Evolutionary conservation across 352 stramenopile species (phyloP).

Genomic region (Globisporangium parvum): DNA sequence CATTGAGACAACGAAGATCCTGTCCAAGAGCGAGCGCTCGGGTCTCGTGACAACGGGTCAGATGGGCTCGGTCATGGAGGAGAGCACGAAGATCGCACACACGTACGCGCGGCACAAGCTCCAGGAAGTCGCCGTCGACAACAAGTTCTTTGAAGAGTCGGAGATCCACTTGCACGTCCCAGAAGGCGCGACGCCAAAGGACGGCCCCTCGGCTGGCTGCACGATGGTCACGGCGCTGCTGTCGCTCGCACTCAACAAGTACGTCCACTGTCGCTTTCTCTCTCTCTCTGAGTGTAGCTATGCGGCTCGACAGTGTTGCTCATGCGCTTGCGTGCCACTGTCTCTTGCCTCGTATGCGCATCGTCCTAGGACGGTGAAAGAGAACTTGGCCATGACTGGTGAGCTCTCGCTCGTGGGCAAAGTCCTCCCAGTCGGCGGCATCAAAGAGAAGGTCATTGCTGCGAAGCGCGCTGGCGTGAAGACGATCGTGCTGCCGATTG

Average conservation of each 20-base stretch:
- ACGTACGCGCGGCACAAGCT: slow-evolving; percentile 88
- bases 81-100: slow-evolving; percentile 97
- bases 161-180: slow-evolving; percentile 98
- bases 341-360: neutral
- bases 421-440: slow-evolving; percentile 97
- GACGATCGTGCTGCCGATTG: slow-evolving; percentile 91
- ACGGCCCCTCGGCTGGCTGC: slow-evolving; percentile 96
- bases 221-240: slow-evolving; percentile 98
- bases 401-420: slow-evolving; percentile 96
- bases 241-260: slow-evolving; percentile 91
- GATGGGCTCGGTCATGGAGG: slow-evolving; percentile 98
- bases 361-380: slow-evolving; percentile 74
- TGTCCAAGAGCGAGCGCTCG: slow-evolving; percentile 57
- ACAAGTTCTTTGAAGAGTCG: slow-evolving; percentile 93
- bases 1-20: slow-evolving; percentile 91
- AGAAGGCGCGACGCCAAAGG: slow-evolving; percentile 97
- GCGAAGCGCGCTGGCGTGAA: slow-evolving; percentile 93
- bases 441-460: slow-evolving; percentile 99
- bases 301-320: too few relatives aligned
- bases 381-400: slow-evolving; percentile 97
- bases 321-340: too few relatives aligned
- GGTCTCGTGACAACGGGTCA: slow-evolving; percentile 91
- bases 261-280: slow-evolving; percentile 15
- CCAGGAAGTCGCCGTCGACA: slow-evolving; percentile 61
- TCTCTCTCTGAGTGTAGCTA: too few relatives aligned